Evolutionary conservation across 805 yeast genomes (phyloP).

Genomic region (Saccharomycopsis malanga): DNA sequence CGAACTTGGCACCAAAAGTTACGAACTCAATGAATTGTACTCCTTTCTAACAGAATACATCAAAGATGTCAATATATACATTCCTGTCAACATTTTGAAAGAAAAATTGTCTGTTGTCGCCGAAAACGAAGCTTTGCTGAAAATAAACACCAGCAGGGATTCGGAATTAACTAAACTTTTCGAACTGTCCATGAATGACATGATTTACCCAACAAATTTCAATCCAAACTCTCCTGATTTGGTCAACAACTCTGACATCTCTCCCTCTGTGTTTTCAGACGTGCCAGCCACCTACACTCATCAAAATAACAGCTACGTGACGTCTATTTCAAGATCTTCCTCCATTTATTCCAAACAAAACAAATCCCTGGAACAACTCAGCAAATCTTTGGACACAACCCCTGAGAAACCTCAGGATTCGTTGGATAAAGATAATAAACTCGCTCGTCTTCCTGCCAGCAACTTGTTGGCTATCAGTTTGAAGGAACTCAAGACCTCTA

Average conservation of each 20-base stretch:
- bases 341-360: conserved; percentile 17
- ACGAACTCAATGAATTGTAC: conserved; percentile 4
- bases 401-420: neutral
- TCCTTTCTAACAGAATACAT: conserved; percentile 7
- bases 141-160: conserved; percentile 4
- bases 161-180: conserved; percentile 7
- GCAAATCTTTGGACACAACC: neutral
- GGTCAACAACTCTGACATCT: conserved; percentile 7
- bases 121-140: conserved; percentile 4
- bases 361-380: neutral
- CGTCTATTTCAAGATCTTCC: conserved; percentile 17
- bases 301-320: conserved; percentile 19
- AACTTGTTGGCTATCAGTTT: conserved; percentile 4
- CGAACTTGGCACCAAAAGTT: conserved; percentile 1
- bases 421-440: conserved; percentile 6
- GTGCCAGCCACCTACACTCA: conserved; percentile 15
- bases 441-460: conserved; percentile 3
- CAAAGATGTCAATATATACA: conserved; percentile 13
- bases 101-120: conserved; percentile 11
- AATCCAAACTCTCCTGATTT: conserved; percentile 8
- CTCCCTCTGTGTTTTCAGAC: conserved; percentile 17
- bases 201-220: conserved; percentile 1
- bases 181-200: conserved; percentile 14
- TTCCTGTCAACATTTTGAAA: conserved; percentile 16
- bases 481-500: conserved; percentile 5